Conservation (phyloP, 1,139 yeast genomes). For the Debaryomyces coudertii region DNA sequence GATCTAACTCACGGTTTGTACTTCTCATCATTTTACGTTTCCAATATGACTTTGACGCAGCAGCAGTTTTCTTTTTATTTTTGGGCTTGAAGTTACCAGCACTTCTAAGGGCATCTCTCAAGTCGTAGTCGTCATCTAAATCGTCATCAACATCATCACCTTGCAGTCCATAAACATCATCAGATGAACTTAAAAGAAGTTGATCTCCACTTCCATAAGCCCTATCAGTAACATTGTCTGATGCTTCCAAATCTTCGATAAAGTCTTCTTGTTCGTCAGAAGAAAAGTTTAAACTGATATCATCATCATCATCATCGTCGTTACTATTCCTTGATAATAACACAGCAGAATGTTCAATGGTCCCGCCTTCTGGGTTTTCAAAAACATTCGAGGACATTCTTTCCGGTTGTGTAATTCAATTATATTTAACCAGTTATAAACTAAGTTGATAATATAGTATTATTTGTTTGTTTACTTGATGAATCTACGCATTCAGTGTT, state of each 20-base stretch:
- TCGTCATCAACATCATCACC: slow-evolving; percentile 38
- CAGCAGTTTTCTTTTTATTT: slow-evolving; percentile 38
- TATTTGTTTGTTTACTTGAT: slow-evolving; percentile 26
- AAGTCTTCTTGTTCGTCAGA: slow-evolving; percentile 21
- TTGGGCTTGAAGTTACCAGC: slow-evolving; percentile 62
- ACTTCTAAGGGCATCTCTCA: slow-evolving; percentile 64
- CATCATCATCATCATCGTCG: slow-evolving; percentile 13
- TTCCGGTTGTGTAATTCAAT: neutral
- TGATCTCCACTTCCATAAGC: slow-evolving; percentile 17
- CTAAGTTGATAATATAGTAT: neutral
- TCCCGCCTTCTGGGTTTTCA: slow-evolving; percentile 17
- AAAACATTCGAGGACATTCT: slow-evolving; percentile 20
- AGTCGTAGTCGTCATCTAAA: slow-evolving; percentile 48
- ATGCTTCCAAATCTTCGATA: slow-evolving; percentile 21
- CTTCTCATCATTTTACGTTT: slow-evolving; percentile 39
- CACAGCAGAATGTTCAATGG: neutral
- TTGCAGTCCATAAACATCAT: slow-evolving; percentile 22
- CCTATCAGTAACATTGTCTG: slow-evolving; percentile 16
- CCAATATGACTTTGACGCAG: slow-evolving; percentile 35
- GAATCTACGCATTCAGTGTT: slow-evolving; percentile 25
- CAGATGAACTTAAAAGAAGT: slow-evolving; percentile 22
- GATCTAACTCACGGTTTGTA: slow-evolving; percentile 57
- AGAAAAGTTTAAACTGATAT: slow-evolving; percentile 13
- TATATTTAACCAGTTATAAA: neutral
- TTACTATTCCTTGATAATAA: neutral